Percentiles rank a stretch among this genome's conserved stretches.
phyloP scores from a whole-genome alignment of 2,329 filamentous ascomycete species.

The Trichoderma hamatum region DNA sequence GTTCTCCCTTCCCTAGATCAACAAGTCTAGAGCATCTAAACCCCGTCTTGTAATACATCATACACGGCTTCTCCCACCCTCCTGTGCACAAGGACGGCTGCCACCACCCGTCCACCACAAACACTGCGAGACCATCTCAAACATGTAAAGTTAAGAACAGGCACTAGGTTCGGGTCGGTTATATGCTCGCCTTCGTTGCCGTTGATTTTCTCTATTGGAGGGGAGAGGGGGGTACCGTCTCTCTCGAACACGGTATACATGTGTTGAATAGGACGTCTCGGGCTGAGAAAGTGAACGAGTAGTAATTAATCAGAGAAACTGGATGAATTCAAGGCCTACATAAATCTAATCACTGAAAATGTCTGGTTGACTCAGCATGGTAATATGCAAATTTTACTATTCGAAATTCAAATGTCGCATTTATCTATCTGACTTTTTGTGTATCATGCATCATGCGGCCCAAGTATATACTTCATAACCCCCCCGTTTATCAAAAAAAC shows the following conservation, averaged over 20 bases:
- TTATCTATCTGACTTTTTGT: slow-evolving; percentile 11
- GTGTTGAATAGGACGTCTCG: background rate
- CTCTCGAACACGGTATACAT: background rate
- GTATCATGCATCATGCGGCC: slow-evolving; percentile 3
- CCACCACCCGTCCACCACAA: background rate
- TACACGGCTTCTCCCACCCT: background rate
- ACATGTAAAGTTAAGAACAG: background rate
- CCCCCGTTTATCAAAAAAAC: background rate
- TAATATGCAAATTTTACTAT: background rate
- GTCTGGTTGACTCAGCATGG: background rate
- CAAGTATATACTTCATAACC: slow-evolving; percentile 20
- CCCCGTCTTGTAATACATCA: background rate
- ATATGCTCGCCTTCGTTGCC: background rate
- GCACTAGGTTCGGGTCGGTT: background rate
- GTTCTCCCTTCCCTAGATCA: background rate
- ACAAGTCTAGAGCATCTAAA: background rate
- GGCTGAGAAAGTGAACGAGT: background rate
- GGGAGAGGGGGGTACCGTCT: background rate
- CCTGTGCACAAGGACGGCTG: background rate
- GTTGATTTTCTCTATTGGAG: too few species aligned
- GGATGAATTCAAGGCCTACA: too few species aligned
- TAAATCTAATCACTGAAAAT: background rate
- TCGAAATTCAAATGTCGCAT: slow-evolving; percentile 14
- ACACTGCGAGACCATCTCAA: background rate
- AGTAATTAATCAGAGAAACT: too few species aligned